These are phyloP conservation scores for Diaporthe sp. DNA, from an alignment of 2,329 filamentous ascomycete species.

Conservation along the genomic window DNA sequence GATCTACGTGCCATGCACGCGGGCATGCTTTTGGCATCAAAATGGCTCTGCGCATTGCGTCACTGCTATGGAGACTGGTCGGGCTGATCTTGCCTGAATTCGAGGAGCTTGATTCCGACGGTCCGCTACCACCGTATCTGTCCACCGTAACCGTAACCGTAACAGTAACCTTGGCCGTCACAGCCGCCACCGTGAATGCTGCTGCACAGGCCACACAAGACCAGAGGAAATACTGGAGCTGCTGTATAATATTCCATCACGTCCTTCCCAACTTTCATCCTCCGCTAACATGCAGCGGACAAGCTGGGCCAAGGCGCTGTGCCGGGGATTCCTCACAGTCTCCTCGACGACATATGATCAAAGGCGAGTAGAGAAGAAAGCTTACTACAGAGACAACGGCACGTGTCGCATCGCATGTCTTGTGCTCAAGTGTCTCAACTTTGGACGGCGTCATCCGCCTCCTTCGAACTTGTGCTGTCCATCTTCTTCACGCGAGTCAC, in stretches of 20 bases:
- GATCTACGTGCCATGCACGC: neutral
- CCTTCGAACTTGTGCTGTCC: neutral
- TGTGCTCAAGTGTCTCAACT: conserved; percentile 12
- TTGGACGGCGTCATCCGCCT: conserved; percentile 11
- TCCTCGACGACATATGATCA: neutral
- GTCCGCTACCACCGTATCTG: neutral
- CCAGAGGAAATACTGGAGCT: neutral
- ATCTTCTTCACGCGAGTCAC: neutral
- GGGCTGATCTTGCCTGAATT: neutral
- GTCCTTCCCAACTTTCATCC: neutral
- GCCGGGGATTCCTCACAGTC: no score
- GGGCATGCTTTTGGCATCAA: neutral
- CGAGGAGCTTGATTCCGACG: neutral
- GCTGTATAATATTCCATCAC: neutral
- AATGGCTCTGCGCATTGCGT: neutral
- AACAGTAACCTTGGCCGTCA: neutral
- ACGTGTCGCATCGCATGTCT: conserved; percentile 25
- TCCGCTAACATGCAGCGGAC: neutral
- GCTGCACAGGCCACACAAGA: conserved; percentile 19
- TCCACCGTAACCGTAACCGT: neutral
- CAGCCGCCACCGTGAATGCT: neutral
- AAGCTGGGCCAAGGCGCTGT: neutral
- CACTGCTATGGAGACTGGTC: neutral
- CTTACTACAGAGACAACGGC: neutral
- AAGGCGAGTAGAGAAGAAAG: neutral